A percentile compares a stretch with the other conserved stretches of the same genome.
These are phyloP conservation scores for Knoxdaviesia capensis DNA, from an alignment of 2,329 filamentous ascomycete species.

Conservation along the genomic window DNA sequence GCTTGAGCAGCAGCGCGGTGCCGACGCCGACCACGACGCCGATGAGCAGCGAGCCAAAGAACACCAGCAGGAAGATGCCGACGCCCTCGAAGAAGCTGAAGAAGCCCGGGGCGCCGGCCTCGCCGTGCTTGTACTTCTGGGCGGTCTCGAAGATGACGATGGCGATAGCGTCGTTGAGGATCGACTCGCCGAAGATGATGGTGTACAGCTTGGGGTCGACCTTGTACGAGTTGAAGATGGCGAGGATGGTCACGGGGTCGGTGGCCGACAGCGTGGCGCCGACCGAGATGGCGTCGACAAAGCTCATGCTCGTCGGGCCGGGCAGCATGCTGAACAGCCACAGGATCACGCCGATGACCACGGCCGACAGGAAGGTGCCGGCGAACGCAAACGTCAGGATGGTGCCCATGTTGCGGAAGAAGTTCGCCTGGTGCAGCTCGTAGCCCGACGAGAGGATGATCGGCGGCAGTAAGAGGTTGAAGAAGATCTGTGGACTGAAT, in stretches of 20 bases:
- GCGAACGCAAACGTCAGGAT: conserved; percentile 96
- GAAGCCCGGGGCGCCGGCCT: conserved; percentile 51
- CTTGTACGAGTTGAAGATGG: conserved; percentile 98
- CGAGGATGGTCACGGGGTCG: conserved; percentile 90
- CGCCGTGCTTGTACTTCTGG: conserved; percentile 69
- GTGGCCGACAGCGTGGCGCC: conserved; percentile 92
- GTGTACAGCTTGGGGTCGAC: conserved; percentile 98
- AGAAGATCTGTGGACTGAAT: conserved; percentile 99
- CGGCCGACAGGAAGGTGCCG: conserved; percentile 87
- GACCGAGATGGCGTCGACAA: conserved; percentile 91
- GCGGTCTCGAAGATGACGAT: conserved; percentile 98
- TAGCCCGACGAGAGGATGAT: conserved; percentile 96
- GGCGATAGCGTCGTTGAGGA: conserved; percentile 92
- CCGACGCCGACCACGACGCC: conserved; percentile 72
- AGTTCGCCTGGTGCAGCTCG: conserved; percentile 94
- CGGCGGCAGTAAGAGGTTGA: conserved; percentile 93
- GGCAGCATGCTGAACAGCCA: conserved; percentile 79
- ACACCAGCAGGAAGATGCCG: conserved; percentile 85
- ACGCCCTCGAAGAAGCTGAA: conserved; percentile 78
- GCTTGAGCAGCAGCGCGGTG: conserved; percentile 78
- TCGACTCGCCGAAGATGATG: conserved; percentile 95
- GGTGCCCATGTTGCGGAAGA: conserved; percentile 94
- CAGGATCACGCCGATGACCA: conserved; percentile 79
- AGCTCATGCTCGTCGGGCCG: conserved; percentile 65
- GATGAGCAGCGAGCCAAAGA: conserved; percentile 84